Evolutionary conservation across 1,139 yeast genomes (phyloP).

Genomic region (Candida buenavistaensis): DNA sequence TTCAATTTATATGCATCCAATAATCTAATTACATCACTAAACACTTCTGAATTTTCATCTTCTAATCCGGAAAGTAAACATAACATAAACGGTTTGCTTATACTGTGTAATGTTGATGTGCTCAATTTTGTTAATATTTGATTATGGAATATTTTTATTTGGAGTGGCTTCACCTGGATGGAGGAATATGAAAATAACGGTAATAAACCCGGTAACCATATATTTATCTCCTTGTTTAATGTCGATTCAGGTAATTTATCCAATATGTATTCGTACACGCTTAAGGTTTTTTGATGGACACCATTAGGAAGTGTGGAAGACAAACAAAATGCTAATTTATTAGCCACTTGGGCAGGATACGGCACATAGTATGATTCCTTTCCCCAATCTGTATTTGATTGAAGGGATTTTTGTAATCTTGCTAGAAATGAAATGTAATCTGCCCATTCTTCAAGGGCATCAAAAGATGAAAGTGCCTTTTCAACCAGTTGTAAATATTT

Average conservation of each 20-base stretch:
- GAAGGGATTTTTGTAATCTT: constrained; percentile 69
- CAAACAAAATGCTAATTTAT: constrained; percentile 61
- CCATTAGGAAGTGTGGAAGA: constrained; percentile 87
- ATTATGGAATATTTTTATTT: constrained; percentile 59
- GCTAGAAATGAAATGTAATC: constrained; percentile 90
- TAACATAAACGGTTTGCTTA: constrained; percentile 69
- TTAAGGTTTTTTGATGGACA: constrained; percentile 86
- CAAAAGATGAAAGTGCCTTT: constrained; percentile 76
- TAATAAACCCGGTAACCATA: constrained; percentile 89
- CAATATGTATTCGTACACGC: constrained; percentile 72
- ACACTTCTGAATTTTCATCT: constrained; percentile 86
- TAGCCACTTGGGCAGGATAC: constrained; percentile 40
- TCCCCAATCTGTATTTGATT: constrained; percentile 31
- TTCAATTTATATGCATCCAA: constrained; percentile 61
- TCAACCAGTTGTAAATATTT: constrained; percentile 68
- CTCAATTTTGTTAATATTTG: constrained; percentile 54
- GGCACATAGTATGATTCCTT: constrained; percentile 51
- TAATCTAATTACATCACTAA: constrained; percentile 56
- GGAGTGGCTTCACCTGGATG: constrained; percentile 78
- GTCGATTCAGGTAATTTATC: constrained; percentile 53
- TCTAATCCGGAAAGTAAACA: constrained; percentile 86
- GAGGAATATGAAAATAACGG: constrained; percentile 88
- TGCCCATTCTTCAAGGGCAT: constrained; percentile 95
- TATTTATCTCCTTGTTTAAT: constrained; percentile 50
- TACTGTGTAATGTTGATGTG: constrained; percentile 44